Percentiles rank a stretch among this genome's conserved stretches.
phyloP scores from a whole-genome alignment of 441 rosid species.

The Lepidium campestre region DNA sequence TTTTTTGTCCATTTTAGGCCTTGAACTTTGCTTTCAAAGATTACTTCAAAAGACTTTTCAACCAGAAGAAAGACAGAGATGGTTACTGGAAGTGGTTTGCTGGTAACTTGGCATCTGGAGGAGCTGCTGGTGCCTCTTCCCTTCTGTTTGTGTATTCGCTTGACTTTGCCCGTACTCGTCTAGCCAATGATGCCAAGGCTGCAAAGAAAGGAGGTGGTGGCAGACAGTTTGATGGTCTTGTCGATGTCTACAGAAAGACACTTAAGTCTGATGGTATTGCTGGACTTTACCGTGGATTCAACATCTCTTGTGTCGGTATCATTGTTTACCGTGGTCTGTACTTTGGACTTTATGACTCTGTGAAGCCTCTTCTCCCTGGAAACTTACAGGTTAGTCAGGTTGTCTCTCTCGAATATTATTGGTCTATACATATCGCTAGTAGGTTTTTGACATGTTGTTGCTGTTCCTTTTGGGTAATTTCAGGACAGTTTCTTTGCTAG shows the following conservation, averaged over 20 bases:
- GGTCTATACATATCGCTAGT: not conserved
- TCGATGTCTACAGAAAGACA: conserved; percentile 58
- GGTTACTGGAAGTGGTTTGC: conserved; percentile 74
- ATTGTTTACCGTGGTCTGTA: conserved; percentile 64
- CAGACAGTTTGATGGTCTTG: conserved; percentile 58
- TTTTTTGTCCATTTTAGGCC: conserved; percentile 30
- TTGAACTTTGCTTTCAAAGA: conserved; percentile 67
- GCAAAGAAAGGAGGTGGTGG: conserved; percentile 66
- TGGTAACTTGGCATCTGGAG: conserved; percentile 64
- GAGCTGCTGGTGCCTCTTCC: conserved; percentile 67
- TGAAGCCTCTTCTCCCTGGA: conserved; percentile 54
- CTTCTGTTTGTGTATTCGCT: conserved; percentile 58
- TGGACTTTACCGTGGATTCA: conserved; percentile 66
- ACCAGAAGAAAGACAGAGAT: conserved; percentile 60
- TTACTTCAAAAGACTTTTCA: conserved; percentile 61
- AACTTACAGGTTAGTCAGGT: conserved; percentile 31
- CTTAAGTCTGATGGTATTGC: conserved; percentile 52
- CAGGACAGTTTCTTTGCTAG: conserved; percentile 70
- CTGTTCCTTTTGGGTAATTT: conserved; percentile 16
- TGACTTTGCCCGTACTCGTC: conserved; percentile 61
- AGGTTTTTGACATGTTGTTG: not conserved
- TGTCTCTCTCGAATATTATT: not conserved
- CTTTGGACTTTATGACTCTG: conserved; percentile 58
- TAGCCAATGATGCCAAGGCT: conserved; percentile 62
- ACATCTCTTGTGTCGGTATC: conserved; percentile 64